Evolutionary conservation across 2,329 filamentous ascomycete genomes (phyloP).

Genomic region (Penicillium freii): DNA sequence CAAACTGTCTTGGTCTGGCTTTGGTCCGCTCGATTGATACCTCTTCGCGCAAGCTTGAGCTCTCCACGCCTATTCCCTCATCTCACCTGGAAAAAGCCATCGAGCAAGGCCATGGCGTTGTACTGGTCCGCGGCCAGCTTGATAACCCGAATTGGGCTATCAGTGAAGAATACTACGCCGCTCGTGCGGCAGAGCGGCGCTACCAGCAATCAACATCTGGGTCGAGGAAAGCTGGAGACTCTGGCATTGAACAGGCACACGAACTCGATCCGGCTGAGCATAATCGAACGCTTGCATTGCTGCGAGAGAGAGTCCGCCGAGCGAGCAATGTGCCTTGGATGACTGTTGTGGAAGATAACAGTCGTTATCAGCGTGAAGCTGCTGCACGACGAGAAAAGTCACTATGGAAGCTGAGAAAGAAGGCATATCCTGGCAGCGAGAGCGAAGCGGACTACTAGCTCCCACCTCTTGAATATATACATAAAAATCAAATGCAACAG

Average conservation of each 20-base stretch:
- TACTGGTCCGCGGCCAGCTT: conserved; percentile 49
- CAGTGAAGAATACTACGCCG: conserved; percentile 44
- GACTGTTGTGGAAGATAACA: conserved; percentile 38
- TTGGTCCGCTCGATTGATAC: conserved; percentile 45
- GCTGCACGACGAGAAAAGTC: conserved; percentile 29
- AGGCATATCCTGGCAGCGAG: conserved; percentile 38
- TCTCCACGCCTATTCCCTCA: conserved; percentile 50
- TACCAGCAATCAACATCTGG: conserved; percentile 27
- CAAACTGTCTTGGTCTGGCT: conserved; percentile 52
- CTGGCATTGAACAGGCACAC: neutral
- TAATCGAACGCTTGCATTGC: conserved; percentile 22
- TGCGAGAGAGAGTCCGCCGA: conserved; percentile 36
- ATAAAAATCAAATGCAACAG: neutral
- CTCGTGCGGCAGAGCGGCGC: conserved; percentile 37
- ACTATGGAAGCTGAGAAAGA: conserved; percentile 43
- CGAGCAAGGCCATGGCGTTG: conserved; percentile 40
- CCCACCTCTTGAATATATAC: neutral
- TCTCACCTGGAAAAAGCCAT: conserved; percentile 31
- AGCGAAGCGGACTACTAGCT: conserved; percentile 37
- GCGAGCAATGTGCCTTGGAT: conserved; percentile 44
- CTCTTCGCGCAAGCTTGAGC: conserved; percentile 41
- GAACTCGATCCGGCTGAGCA: conserved; percentile 16
- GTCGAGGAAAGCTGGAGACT: conserved; percentile 19
- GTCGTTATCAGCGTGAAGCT: conserved; percentile 28
- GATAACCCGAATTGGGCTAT: conserved; percentile 49